Conservation (phyloP, 148 eudicot species). For the Fagopyrum esculentum region DNA sequence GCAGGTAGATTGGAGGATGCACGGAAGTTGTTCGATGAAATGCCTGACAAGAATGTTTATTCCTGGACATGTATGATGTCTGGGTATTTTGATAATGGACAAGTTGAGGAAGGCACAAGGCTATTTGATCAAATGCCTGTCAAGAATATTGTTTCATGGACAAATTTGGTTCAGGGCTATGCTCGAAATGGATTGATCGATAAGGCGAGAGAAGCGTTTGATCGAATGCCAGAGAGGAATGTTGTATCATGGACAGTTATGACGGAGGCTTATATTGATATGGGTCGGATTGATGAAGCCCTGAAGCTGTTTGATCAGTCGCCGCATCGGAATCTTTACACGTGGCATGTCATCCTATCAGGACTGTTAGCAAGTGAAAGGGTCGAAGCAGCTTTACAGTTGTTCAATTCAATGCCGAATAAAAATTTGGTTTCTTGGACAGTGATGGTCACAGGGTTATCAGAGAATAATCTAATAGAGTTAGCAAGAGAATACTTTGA, state of each 20-base stretch:
- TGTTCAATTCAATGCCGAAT: slow-evolving; percentile 23
- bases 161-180: slow-evolving; percentile 28
- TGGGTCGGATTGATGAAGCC: slow-evolving; percentile 21
- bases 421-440: slow-evolving; percentile 27
- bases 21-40: slow-evolving; percentile 28
- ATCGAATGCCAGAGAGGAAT: slow-evolving; percentile 25
- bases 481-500: slow-evolving; percentile 55
- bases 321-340: slow-evolving; percentile 28
- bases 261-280: slow-evolving; percentile 21
- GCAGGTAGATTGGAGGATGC: slow-evolving; percentile 35
- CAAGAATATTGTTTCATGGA: slow-evolving; percentile 33
- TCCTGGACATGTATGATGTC: slow-evolving; percentile 49
- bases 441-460: slow-evolving; percentile 30
- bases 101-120: slow-evolving; percentile 27
- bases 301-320: slow-evolving; percentile 28
- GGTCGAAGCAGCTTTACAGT: slow-evolving; percentile 18
- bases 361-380: slow-evolving; percentile 18
- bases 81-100: slow-evolving; percentile 29
- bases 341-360: slow-evolving; percentile 38
- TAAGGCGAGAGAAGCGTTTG: slow-evolving; percentile 26
- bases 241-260: slow-evolving; percentile 24
- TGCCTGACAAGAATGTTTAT: slow-evolving; percentile 30
- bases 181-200: slow-evolving; percentile 26
- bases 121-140: slow-evolving; percentile 18
- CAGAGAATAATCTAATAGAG: slow-evolving; percentile 25